A percentile compares a stretch with the other conserved stretches of the same genome.
Conservation (phyloP, 2,329 filamentous ascomycete species). For the Parasarocladium wereldwijsianum region DNA sequence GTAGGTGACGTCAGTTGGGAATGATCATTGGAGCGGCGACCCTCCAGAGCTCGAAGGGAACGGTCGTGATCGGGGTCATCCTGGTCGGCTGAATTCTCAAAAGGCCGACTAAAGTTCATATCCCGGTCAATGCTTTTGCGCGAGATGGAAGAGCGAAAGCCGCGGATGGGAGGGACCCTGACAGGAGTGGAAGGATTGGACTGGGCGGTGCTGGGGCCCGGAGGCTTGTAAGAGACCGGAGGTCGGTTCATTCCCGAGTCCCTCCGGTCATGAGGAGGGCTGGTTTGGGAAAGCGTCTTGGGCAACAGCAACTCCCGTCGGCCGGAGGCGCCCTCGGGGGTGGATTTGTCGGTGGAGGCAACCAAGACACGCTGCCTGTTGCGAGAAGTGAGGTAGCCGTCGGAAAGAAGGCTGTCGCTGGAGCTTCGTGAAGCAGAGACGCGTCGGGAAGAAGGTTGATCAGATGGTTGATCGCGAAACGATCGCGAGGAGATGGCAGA, state of each 20-base stretch:
- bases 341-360: constrained; percentile 13
- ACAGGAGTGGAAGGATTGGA: constrained; percentile 19
- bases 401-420: constrained; percentile 17
- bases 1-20: constrained; percentile 24
- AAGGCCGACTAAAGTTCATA: constrained; percentile 32
- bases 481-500: constrained; percentile 9
- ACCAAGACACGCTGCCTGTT: constrained; percentile 18
- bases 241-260: constrained; percentile 23
- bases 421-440: constrained; percentile 22
- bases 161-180: constrained; percentile 38
- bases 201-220: constrained; percentile 12
- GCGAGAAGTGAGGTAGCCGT: constrained; percentile 8
- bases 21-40: constrained; percentile 14
- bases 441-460: constrained; percentile 22
- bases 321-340: constrained; percentile 12
- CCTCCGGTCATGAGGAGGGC: constrained; percentile 33
- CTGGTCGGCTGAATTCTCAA: constrained; percentile 27
- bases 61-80: constrained; percentile 31
- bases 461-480: no score
- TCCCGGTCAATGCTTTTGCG: constrained; percentile 39
- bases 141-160: constrained; percentile 41
- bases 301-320: constrained; percentile 33
- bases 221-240: constrained; percentile 35
- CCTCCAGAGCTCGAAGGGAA: constrained; percentile 36
- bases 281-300: constrained; percentile 23